Percentiles rank a stretch among this genome's conserved stretches.
Evolutionary conservation across 441 rosid species (phyloP).

Genomic region (Croton setiger): DNA sequence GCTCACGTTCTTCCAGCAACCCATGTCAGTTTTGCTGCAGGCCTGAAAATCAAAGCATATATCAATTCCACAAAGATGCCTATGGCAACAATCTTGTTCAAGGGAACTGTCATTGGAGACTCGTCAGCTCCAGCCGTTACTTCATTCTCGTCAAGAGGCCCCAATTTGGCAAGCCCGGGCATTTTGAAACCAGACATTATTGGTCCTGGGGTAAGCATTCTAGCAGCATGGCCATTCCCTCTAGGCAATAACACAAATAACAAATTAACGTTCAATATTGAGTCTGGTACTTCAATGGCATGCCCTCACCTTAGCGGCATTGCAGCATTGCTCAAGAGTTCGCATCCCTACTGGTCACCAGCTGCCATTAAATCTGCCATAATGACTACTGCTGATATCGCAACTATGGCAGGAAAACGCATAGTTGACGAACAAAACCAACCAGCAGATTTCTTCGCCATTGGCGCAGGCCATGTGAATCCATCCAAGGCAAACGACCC

Average conservation of each 20-base stretch:
- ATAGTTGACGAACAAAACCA: conserved; percentile 33
- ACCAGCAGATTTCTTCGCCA: conserved; percentile 45
- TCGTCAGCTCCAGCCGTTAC: conserved; percentile 33
- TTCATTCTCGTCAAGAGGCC: conserved; percentile 52
- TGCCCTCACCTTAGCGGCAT: conserved; percentile 88
- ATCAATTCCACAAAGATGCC: conserved; percentile 36
- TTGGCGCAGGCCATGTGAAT: conserved; percentile 55
- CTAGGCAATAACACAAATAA: conserved; percentile 27
- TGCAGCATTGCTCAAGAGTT: conserved; percentile 75
- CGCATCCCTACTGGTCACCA: conserved; percentile 65
- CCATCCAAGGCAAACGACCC: conserved; percentile 59
- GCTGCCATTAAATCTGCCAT: conserved; percentile 85
- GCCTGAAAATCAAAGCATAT: conserved; percentile 42
- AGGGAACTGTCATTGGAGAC: conserved; percentile 41
- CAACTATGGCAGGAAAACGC: conserved; percentile 33
- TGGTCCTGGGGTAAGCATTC: conserved; percentile 41
- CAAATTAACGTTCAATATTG: conserved; percentile 38
- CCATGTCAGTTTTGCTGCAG: conserved; percentile 37
- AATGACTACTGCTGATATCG: conserved; percentile 51
- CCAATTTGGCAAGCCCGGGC: conserved; percentile 37
- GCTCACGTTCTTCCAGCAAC: conserved; percentile 49
- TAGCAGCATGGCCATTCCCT: conserved; percentile 52
- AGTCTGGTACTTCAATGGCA: conserved; percentile 90
- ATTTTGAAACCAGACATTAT: conserved; percentile 48
- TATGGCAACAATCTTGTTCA: conserved; percentile 33